Evolutionary conservation across 305 asterid genomes (phyloP).

Genomic region (Fraxinus angustifolia): DNA sequence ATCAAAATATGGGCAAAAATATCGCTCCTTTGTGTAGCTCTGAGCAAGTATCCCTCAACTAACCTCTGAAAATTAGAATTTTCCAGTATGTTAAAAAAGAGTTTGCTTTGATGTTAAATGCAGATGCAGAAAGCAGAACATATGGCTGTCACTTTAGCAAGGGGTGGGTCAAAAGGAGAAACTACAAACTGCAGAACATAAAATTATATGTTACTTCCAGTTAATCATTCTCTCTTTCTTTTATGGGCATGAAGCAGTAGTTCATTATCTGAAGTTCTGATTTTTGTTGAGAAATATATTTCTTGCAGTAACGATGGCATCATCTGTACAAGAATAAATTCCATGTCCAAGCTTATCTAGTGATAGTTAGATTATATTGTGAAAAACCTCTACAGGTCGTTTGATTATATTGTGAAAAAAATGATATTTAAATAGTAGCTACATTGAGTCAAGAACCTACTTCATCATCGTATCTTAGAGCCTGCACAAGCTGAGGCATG

Average conservation of each 20-base stretch:
- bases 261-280: not conserved
- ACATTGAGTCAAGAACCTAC: constrained; percentile 45
- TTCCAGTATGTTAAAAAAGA: constrained; percentile 23
- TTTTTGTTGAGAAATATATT: constrained; percentile 11
- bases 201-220: not conserved
- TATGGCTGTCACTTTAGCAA: not conserved
- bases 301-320: constrained; percentile 1
- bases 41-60: constrained; percentile 95
- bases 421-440: constrained; percentile 12
- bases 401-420: constrained; percentile 2
- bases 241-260: constrained; percentile 14
- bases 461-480: constrained; percentile 94
- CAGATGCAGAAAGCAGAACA: constrained; percentile 18
- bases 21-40: constrained; percentile 98
- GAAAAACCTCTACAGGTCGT: constrained; percentile 1
- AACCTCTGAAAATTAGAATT: constrained; percentile 61
- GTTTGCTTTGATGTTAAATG: constrained; percentile 11
- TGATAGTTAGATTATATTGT: constrained; percentile 1
- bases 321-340: constrained; percentile 9
- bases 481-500: constrained; percentile 99
- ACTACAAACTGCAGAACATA: constrained; percentile 1
- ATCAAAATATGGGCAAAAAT: constrained; percentile 92
- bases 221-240: not conserved
- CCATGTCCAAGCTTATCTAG: constrained; percentile 10
- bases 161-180: constrained; percentile 6